Conservation (phyloP, 805 yeast species). For the Scheffersomyces coipomensis region DNA sequence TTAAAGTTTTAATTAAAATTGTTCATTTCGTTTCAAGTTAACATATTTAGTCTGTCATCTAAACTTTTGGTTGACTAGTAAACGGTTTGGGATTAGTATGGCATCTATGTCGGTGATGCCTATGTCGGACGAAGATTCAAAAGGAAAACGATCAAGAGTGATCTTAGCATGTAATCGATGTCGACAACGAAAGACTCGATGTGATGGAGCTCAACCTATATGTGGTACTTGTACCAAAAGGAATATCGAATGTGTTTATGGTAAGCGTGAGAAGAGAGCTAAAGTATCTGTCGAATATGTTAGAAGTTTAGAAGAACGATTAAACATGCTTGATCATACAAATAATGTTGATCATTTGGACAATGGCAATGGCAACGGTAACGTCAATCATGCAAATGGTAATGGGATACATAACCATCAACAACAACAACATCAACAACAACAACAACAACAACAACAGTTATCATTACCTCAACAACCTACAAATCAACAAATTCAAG, state of each 20-base stretch:
- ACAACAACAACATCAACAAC: neutral
- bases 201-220: slow-evolving; percentile 8
- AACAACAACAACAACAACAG: neutral
- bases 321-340: neutral
- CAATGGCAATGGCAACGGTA: neutral
- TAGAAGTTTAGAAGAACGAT: slow-evolving; percentile 5
- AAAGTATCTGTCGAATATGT: slow-evolving; percentile 9
- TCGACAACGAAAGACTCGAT: slow-evolving; percentile 9
- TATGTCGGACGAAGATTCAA: neutral
- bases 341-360: neutral
- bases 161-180: slow-evolving; percentile 10
- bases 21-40: too few relatives aligned
- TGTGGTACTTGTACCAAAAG: slow-evolving; percentile 8
- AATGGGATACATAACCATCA: neutral
- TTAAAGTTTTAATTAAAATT: too few relatives aligned
- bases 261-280: slow-evolving; percentile 4
- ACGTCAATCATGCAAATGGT: neutral
- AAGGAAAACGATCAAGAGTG: slow-evolving; percentile 5
- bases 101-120: neutral
- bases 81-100: too few relatives aligned
- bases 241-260: slow-evolving; percentile 5
- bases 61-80: too few relatives aligned
- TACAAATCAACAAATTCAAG: neutral
- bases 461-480: slow-evolving; percentile 2
- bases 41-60: too few relatives aligned